phyloP scores from a whole-genome alignment of 148 eudicot species.

The Euryodendron excelsum region DNA sequence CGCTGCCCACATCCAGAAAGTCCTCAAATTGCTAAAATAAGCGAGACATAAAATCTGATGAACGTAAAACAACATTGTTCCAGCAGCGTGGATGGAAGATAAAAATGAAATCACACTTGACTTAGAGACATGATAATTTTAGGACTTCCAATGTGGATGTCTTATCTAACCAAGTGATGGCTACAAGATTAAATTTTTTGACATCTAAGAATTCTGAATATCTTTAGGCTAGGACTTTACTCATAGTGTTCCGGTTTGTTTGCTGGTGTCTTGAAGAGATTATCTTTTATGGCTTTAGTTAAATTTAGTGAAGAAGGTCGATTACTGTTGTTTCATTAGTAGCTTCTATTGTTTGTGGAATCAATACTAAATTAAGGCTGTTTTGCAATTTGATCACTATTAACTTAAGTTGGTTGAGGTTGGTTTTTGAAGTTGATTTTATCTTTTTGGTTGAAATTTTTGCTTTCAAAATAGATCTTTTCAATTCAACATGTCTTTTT shows the following conservation, averaged over 20 bases:
- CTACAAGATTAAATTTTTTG: no score
- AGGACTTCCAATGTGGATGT: no score
- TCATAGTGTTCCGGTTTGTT: not conserved
- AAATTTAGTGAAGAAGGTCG: not conserved
- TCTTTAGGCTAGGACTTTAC: not conserved
- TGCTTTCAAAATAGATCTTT: constrained; percentile 52
- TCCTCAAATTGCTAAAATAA: no score
- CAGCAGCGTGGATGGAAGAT: not conserved
- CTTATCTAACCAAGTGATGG: no score
- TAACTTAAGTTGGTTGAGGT: constrained; percentile 22
- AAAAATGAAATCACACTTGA: not conserved
- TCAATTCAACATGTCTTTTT: constrained; percentile 53
- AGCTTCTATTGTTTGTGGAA: not conserved
- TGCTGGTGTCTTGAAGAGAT: not conserved
- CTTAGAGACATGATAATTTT: no score
- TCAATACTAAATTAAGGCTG: not conserved
- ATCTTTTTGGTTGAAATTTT: constrained; percentile 34
- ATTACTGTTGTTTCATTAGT: not conserved
- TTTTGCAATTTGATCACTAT: constrained; percentile 1
- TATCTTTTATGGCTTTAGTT: not conserved
- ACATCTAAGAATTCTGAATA: not conserved
- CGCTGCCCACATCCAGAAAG: not conserved
- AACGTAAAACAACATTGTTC: not conserved
- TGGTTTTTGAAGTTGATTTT: constrained; percentile 42
- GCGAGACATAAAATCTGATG: not conserved